phyloP scores from a whole-genome alignment of 208 protist species.

The Leptomonas pyrrhocoris region DNA sequence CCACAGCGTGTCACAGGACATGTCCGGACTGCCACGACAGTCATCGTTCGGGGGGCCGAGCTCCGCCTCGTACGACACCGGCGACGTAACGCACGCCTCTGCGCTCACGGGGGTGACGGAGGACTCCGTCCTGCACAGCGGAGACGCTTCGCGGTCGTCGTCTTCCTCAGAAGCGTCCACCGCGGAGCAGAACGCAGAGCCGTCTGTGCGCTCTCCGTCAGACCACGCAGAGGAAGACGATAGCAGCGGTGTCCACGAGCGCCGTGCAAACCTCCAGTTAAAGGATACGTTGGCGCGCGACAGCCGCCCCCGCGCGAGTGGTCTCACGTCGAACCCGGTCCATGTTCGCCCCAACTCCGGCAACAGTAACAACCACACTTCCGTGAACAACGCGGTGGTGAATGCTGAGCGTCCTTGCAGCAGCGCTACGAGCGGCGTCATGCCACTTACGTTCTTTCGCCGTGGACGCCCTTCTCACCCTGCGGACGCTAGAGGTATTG shows the following conservation, averaged over 20 bases:
- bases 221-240: neutral
- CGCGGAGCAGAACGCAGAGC: neutral
- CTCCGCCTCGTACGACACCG: neutral
- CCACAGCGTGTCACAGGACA: slow-evolving; percentile 28
- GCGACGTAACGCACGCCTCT: neutral
- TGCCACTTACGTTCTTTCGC: slow-evolving; percentile 11
- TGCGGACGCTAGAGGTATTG: neutral
- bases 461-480: slow-evolving; percentile 4
- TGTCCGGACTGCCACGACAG: neutral
- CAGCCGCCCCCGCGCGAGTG: neutral
- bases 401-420: neutral
- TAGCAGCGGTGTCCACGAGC: neutral
- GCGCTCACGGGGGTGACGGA: neutral
- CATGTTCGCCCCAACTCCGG: neutral
- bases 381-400: neutral
- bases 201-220: slow-evolving; percentile 8
- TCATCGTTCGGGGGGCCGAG: neutral
- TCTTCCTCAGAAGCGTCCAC: neutral
- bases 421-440: neutral
- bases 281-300: neutral
- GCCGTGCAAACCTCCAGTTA: neutral
- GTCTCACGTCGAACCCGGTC: slow-evolving; percentile 23
- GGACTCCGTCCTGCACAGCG: slow-evolving; percentile 13
- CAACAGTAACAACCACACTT: neutral
- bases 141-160: neutral